Base-by-base conservation (phyloP, 73 alveolate genomes). In the Stentor roeselii region DNA sequence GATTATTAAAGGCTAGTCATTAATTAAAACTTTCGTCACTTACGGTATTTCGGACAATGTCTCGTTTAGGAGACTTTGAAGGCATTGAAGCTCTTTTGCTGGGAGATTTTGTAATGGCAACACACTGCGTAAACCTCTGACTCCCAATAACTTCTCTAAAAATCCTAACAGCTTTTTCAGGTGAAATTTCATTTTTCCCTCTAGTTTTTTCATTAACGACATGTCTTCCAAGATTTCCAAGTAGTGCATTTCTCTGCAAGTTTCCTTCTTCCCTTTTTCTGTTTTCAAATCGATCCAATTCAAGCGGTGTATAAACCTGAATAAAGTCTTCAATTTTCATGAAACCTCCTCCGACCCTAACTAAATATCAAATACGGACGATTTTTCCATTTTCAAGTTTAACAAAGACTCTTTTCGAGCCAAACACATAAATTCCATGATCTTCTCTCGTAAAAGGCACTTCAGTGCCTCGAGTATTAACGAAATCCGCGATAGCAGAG, bases 341-440 rank as follows among this genome's bases (percentile, higher is more conserved):
- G 42, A 59, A 88, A 39, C 94, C 91, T n/a, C 94, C 94, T 76
- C 94, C 91, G 3, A 85, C 94, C 31, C 91, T 39, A n/a, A 85
- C 76, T 35, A 88, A 41, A 39, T 85, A 59, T 38, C 3, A 76
- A 3, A 84, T 89, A 78, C 88, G 84, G 3, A 78, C 31, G 41
- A 88, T 59, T 38, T 85, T 85, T 0, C 91, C 94, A n/a, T 67
- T n/a, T 32, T 67, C 80, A 15, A 67, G 37, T 32, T 67, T 67
- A 67, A 67, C 37, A 67, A 31, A 82, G 1, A 82, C 87, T 37
- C 83, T 82, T 75, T 82, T 82, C 27, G 83, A 59, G 32, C 87
- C 87, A 75, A 82, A 82, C 41, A n/a, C 37, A 35, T 82, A 82
- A 39, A 82, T 59, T 39, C 87, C 87, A n/a, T 11, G 78, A n/a